Evolutionary conservation across 2,329 filamentous ascomycete genomes (phyloP), one percentile per base, ranked within the genome.

Genomic region (Cryphonectria parasitica): DNA sequence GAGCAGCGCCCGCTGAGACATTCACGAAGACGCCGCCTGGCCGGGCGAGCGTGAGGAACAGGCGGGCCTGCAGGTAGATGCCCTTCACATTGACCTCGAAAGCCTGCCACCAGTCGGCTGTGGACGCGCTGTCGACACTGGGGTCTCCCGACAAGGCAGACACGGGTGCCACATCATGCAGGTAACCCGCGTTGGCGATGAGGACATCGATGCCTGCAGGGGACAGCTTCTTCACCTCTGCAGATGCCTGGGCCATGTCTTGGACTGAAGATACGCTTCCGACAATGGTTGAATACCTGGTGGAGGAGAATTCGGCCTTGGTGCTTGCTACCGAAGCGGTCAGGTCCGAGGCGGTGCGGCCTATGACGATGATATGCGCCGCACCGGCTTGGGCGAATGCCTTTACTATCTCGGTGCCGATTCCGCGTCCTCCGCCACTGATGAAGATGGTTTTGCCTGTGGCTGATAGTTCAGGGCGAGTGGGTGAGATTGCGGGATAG

Each of bases 381-480:
- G 83, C 85, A n/a, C 85, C 83, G 22, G 84, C 82, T 73, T 86
- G 84, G 52, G 85, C 75, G 3, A 87, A 79, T 5, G 84, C 86
- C 45, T 79, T 78, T 3, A 85, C 82, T 17, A 87, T 79, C 25
- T 82, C 83, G 56, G 87, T 82, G 25, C 86, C 86, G 1, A 88
- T 78, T 11, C 86, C 85, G 17, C 84, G 82, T 11, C 81, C 85
- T 54, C 83, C 86, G 8, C 86, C 86, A 1, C 86, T 87, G 58
- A 88, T 84, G 58, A 80, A 80, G 39, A 83, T 77, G 0, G 83
- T 85, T 73, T 86, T 87, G 58, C 79, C 82, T 11, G 77, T 66
- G 0, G 74, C 73, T 0, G 70, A 76, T 2, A 81, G 75, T 31
- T 76, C 69, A 0, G 76, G 74, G 0, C 74, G 74, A 0, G 64